These are phyloP conservation scores for Boeremia lycopersici DNA, from an alignment of 2,329 filamentous ascomycete genomes.

Conservation along the genomic window DNA sequence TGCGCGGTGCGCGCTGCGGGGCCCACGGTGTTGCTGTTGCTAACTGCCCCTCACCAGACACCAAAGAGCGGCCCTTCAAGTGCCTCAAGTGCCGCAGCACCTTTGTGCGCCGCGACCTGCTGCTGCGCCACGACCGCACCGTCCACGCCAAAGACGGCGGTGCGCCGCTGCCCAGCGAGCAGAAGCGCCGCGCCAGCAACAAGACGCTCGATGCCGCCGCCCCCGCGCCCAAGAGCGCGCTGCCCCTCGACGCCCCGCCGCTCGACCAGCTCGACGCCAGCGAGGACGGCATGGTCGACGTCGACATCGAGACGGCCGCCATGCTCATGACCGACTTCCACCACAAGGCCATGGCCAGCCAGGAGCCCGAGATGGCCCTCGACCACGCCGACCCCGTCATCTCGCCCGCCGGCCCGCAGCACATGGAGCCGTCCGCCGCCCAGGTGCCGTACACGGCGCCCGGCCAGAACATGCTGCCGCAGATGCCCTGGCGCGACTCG, in stretches of 20 bases:
- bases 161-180: constrained; percentile 89
- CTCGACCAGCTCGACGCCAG: constrained; percentile 92
- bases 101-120: constrained; percentile 94
- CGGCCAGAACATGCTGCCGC: constrained; percentile 79
- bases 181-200: constrained; percentile 78
- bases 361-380: constrained; percentile 63
- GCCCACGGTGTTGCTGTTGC: constrained; percentile 28
- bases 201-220: constrained; percentile 66
- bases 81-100: constrained; percentile 98
- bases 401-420: constrained; percentile 70
- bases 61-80: constrained; percentile 98
- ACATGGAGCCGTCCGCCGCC: constrained; percentile 74
- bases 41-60: constrained; percentile 68
- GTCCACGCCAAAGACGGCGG: constrained; percentile 98
- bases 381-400: constrained; percentile 69
- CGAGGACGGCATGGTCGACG: constrained; percentile 90
- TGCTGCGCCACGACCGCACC: constrained; percentile 95
- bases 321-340: constrained; percentile 99
- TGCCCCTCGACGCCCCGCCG: constrained; percentile 82
- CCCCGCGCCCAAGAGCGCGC: constrained; percentile 70
- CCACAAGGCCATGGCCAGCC: constrained; percentile 85
- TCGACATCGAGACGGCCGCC: constrained; percentile 95
- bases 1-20: constrained; percentile 45
- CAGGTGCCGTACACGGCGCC: constrained; percentile 71
- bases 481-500: constrained; percentile 91